Evolutionary conservation across 208 protist species (phyloP), one percentile per base, ranked within the genome.

Genomic region (Leishmania tarentolae): DNA sequence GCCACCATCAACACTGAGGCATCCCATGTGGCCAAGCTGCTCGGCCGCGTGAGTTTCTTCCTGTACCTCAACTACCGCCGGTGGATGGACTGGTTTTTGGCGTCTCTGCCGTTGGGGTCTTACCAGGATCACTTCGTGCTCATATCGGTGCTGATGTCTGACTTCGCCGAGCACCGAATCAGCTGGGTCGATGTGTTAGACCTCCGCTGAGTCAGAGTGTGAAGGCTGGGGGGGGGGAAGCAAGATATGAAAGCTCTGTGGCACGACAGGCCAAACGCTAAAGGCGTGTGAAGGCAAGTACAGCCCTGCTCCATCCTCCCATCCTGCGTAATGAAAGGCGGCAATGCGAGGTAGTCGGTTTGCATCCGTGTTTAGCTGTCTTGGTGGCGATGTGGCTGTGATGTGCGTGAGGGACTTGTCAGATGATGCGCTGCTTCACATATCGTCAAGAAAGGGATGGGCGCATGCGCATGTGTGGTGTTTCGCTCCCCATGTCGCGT

Each of bases 111-210:
- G 5, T 40, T 68, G 40, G 81, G 81, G 11, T 57, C 61, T 21
- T 85, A 81, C n/a, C 81, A 85, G 71, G 81, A 85, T 21, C 76
- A 85, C 76, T 85, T 85, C n/a, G 56, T 85, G 69, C 81, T 85
- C 4, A 37, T 59, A 21, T 85, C 81, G 5, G 37, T 85, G 7
- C 56, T 85, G 15, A 76, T 85, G 81, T 85, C 81, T 0, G 81
- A 85, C 76, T 56, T 85, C 13, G 76, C 81, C 24, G 81, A 85
- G 24, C 71, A 85, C 31, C 81, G 81, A 15, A 85, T 85, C 72
- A 85, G 81, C 76, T 80, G 76, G 76, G 17, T n/a, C 24, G 81
- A 85, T 35, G 59, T 79, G 11, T n/a, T 82, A 40, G 69, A 79
- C 70, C 15, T 61, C 42, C 76, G 59, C 44, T 86, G 40, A 70